Evolutionary conservation across 2,329 filamentous ascomycete genomes (phyloP).

Genomic region (Aspergillus aculeatus): DNA sequence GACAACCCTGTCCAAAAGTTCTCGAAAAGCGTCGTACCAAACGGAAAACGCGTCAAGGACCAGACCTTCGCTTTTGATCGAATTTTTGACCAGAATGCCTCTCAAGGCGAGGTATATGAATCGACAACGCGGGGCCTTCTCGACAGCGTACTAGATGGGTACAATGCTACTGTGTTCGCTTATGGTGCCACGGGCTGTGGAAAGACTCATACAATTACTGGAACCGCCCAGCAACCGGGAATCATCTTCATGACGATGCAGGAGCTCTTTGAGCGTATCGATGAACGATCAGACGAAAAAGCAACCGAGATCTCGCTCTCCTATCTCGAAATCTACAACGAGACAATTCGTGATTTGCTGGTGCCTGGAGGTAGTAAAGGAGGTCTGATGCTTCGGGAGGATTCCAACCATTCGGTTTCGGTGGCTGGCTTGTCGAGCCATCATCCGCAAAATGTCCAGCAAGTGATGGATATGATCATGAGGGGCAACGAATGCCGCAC

Average conservation of each 20-base stretch:
- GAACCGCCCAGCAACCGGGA: slow-evolving; percentile 85
- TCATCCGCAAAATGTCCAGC: slow-evolving; percentile 82
- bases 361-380: slow-evolving; percentile 80
- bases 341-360: slow-evolving; percentile 92
- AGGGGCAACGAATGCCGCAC: slow-evolving; percentile 91
- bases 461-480: slow-evolving; percentile 99
- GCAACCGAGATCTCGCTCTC: slow-evolving; percentile 86
- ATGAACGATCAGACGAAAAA: slow-evolving; percentile 82
- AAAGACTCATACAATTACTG: slow-evolving; percentile 97
- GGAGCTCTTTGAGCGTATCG: slow-evolving; percentile 93
- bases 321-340: slow-evolving; percentile 98
- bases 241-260: slow-evolving; percentile 99
- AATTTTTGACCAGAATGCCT: slow-evolving; percentile 93
- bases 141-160: slow-evolving; percentile 92
- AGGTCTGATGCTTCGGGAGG: slow-evolving; percentile 88
- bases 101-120: slow-evolving; percentile 92
- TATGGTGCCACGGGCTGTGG: slow-evolving; percentile 97
- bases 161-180: slow-evolving; percentile 98
- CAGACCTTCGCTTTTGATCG: slow-evolving; percentile 96
- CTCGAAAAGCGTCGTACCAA: slow-evolving; percentile 73
- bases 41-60: slow-evolving; percentile 91
- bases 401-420: slow-evolving; percentile 88
- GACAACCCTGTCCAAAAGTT: slow-evolving; percentile 90
- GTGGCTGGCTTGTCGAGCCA: slow-evolving; percentile 90
- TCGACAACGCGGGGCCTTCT: slow-evolving; percentile 84